Conservation (phyloP, 139 green algal species). For the Chlorella sp. region DNA sequence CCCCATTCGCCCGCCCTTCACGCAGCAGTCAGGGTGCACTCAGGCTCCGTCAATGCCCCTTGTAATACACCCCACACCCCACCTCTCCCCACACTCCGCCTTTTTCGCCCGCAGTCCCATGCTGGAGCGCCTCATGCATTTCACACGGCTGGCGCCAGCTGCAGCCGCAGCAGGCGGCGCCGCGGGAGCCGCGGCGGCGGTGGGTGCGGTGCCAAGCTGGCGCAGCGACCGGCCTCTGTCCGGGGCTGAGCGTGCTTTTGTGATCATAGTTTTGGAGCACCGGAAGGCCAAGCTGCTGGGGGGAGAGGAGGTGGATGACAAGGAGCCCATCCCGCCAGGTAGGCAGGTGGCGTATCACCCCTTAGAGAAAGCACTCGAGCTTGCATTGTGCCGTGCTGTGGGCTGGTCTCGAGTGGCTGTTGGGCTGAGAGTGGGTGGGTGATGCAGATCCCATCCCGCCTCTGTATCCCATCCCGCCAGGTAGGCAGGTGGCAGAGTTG, state of each 20-base stretch:
- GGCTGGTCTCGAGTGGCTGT: too few species aligned
- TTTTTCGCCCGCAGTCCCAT: not conserved
- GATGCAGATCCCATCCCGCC: too few species aligned
- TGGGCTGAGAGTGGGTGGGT: too few species aligned
- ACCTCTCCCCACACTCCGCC: not conserved
- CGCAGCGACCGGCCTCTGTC: not conserved
- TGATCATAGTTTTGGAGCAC: not conserved
- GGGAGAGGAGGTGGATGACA: not conserved
- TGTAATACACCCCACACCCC: not conserved
- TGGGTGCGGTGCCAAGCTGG: not conserved
- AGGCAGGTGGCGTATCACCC: too few species aligned
- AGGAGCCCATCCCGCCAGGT: not conserved
- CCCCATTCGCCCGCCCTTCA: too few species aligned
- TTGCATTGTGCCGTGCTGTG: too few species aligned
- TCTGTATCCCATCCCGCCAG: too few species aligned
- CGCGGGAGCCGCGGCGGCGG: too few species aligned
- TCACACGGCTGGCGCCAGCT: not conserved
- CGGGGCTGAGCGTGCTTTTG: not conserved
- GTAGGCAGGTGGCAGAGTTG: too few species aligned
- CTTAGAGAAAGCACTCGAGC: too few species aligned
- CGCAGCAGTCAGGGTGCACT: too few species aligned
- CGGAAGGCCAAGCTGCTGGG: not conserved
- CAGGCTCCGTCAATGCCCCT: too few species aligned
- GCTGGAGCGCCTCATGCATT: not conserved
- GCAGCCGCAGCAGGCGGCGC: not conserved